Percentiles rank a stretch among this genome's conserved stretches.
Conservation (phyloP, 2,329 filamentous ascomycete genomes). For the Metarhizium album region DNA sequence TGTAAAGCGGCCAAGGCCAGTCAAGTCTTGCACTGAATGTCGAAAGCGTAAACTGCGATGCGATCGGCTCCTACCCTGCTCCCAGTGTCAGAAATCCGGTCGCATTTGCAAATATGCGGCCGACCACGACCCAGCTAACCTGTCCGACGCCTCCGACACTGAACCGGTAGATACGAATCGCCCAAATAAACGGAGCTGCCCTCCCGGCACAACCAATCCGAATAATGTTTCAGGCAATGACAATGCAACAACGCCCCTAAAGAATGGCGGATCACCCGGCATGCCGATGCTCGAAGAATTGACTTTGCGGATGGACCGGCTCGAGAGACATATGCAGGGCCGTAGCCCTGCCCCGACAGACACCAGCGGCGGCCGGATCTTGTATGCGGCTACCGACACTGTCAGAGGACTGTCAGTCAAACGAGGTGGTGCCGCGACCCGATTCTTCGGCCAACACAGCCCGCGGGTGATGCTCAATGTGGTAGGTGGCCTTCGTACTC, state of each 20-base stretch:
- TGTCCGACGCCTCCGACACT: conserved; percentile 39
- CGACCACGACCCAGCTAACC: conserved; percentile 34
- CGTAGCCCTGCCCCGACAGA: conserved; percentile 30
- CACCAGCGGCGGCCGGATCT: conserved; percentile 19
- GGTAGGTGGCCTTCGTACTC: conserved; percentile 22
- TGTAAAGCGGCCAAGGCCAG: conserved; percentile 42
- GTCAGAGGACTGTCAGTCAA: conserved; percentile 41
- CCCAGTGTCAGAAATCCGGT: conserved; percentile 47
- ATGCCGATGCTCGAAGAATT: conserved; percentile 35
- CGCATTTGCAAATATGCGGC: conserved; percentile 42
- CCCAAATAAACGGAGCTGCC: conserved; percentile 28
- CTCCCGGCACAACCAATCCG: conserved; percentile 14
- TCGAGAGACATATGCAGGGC: conserved; percentile 39
- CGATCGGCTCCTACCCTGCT: conserved; percentile 44
- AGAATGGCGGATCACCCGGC: conserved; percentile 22
- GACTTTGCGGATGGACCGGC: conserved; percentile 37
- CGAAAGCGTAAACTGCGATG: conserved; percentile 47
- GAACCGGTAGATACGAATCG: conserved; percentile 23
- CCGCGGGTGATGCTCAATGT: conserved; percentile 42
- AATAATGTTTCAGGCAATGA: conserved; percentile 16
- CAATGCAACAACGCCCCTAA: conserved; percentile 13
- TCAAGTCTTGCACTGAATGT: conserved; percentile 47
- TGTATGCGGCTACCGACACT: conserved; percentile 30
- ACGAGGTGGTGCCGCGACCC: conserved; percentile 32
- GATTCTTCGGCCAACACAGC: conserved; percentile 43